Percentiles rank a stretch among this genome's conserved stretches.
Evolutionary conservation across 441 rosid genomes (phyloP).

Genomic region (Breynia disticha): DNA sequence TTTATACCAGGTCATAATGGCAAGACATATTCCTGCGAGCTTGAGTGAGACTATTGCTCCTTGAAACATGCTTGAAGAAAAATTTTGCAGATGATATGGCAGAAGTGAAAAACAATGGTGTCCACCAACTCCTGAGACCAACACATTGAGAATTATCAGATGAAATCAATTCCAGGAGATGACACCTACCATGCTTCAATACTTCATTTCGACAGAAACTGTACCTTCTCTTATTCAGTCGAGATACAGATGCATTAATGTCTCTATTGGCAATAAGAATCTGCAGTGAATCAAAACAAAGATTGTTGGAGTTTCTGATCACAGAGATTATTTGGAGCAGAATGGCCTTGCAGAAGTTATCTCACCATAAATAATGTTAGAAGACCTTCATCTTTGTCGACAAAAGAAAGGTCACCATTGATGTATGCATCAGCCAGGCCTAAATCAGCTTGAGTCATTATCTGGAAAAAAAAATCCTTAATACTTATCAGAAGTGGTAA

Average conservation of each 20-base stretch:
- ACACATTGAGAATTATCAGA: neutral
- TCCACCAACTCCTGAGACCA: slow-evolving; percentile 87
- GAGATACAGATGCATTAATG: slow-evolving; percentile 27
- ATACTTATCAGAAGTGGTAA: slow-evolving; percentile 2
- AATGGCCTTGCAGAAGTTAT: neutral
- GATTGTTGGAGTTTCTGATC: neutral
- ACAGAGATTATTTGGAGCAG: neutral
- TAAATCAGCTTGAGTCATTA: slow-evolving; percentile 78
- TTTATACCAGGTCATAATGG: slow-evolving; percentile 82
- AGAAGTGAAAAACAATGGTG: slow-evolving; percentile 68
- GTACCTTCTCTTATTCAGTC: slow-evolving; percentile 50
- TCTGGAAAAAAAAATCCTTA: slow-evolving; percentile 24
- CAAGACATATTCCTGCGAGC: slow-evolving; percentile 87
- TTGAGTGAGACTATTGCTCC: slow-evolving; percentile 77
- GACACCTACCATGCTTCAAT: neutral
- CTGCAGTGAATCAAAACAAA: slow-evolving; percentile 24
- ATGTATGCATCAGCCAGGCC: slow-evolving; percentile 85
- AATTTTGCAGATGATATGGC: slow-evolving; percentile 59
- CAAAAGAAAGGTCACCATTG: slow-evolving; percentile 74
- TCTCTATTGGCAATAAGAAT: slow-evolving; percentile 75
- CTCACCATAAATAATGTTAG: slow-evolving; percentile 57
- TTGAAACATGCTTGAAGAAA: slow-evolving; percentile 52
- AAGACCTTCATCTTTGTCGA: slow-evolving; percentile 62
- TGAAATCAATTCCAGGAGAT: neutral
- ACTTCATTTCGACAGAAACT: too few relatives aligned